Evolutionary conservation across 768 basidiomycete genomes (phyloP).

Genomic region (Cantharellus anzutake): DNA sequence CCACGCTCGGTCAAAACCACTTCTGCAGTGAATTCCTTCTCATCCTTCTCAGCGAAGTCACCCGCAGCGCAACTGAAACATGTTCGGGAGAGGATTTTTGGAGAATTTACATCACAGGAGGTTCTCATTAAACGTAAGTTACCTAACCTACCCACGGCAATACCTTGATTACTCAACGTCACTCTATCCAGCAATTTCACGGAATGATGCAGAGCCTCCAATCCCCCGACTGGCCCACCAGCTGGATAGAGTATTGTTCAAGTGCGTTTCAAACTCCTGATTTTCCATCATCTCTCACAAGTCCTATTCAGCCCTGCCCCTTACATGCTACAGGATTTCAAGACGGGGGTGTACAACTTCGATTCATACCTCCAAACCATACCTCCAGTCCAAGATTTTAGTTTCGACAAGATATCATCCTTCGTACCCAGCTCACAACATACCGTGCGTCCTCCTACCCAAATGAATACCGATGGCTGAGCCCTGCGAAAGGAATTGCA

Average conservation of each 20-base stretch:
- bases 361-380: constrained; percentile 48
- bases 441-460: constrained; percentile 23
- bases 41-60: too few species aligned
- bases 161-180: too few species aligned
- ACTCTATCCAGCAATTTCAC: background rate
- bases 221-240: constrained; percentile 47
- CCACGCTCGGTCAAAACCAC: too few species aligned
- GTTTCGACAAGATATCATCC: constrained; percentile 51
- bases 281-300: background rate
- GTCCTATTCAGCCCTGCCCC: constrained; percentile 49
- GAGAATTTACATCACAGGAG: too few species aligned
- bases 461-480: background rate
- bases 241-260: constrained; percentile 55
- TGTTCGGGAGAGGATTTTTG: too few species aligned
- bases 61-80: too few species aligned
- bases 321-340: constrained; percentile 74
- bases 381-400: constrained; percentile 65
- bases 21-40: too few species aligned
- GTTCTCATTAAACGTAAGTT: too few species aligned
- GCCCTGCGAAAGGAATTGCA: constrained; percentile 35
- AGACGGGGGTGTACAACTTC: constrained; percentile 76
- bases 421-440: constrained; percentile 73
- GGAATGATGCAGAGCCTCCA: constrained; percentile 20
- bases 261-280: constrained; percentile 26
- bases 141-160: too few species aligned